Evolutionary conservation across 805 yeast species (phyloP), one percentile per base, ranked within the genome.

Genomic region (Diddensiella transvaalensis): DNA sequence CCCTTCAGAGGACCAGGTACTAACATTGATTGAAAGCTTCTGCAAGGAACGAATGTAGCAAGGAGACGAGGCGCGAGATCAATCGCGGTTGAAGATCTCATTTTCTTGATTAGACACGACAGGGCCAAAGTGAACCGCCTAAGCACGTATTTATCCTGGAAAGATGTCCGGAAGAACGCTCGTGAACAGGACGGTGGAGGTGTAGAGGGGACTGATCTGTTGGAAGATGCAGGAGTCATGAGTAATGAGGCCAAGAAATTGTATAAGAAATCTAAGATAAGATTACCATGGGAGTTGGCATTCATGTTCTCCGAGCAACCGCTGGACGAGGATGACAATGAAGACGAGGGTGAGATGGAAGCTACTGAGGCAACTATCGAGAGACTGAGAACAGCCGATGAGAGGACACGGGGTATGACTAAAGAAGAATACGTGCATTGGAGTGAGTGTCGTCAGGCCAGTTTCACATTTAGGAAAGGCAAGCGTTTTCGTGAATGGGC

Each of bases 381-480:
- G 64, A 73, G 97, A 49, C 75, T 93, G 56, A 88, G 89, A 60
- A 82, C 80, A 66, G 97, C 97, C 3, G 99, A 93, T 67, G 96
- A 93, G 44, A 75, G 99, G 53, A 93, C 99, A 0, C 79, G 75
- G 55, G 78, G 84, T 57, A 93, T 93, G 99, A 93, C 99, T 0
- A 85, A 82, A 61, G 96, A 93, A 60, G 99, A 93, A 63, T 93
- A 93, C 61, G 99, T 90, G 15, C 99, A 93, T 64, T 93, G 98
- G 97, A 87, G 96, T 10, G 99, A 93, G 62, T 93, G 99, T 68
- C 79, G 99, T 53, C 99, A 93, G 66, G 98, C 98, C 1, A 83
- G 95, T 50, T 93, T 93, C 65, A 93, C 99, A 1, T 93, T 89
- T 60, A 77, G 97, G 57, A 93, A 93, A 64, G 85, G 86, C n/a